These are phyloP conservation scores for Penicillium occitanis DNA, from an alignment of 2,329 filamentous ascomycete genomes.

Conservation along the genomic window DNA sequence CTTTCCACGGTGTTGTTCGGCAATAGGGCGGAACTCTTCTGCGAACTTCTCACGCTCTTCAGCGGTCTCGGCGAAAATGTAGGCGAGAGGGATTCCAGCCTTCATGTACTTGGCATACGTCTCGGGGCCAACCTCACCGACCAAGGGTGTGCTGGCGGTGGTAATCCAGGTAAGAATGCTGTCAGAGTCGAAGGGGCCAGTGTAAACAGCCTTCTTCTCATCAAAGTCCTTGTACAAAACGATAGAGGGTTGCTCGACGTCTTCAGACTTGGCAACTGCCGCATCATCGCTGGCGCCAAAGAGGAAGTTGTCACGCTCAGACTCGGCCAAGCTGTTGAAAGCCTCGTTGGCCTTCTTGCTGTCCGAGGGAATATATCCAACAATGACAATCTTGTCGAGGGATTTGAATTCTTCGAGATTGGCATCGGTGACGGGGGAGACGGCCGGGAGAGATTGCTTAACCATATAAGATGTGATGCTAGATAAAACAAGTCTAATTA, in stretches of 20 bases:
- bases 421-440: slow-evolving; percentile 77
- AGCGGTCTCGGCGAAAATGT: slow-evolving; percentile 90
- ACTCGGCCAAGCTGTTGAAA: slow-evolving; percentile 70
- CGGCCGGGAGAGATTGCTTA: slow-evolving; percentile 93
- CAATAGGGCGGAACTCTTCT: slow-evolving; percentile 77
- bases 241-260: slow-evolving; percentile 79
- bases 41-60: slow-evolving; percentile 84
- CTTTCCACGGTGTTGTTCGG: slow-evolving; percentile 86
- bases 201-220: slow-evolving; percentile 86
- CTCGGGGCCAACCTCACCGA: slow-evolving; percentile 95
- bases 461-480: slow-evolving; percentile 85
- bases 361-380: slow-evolving; percentile 79
- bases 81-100: slow-evolving; percentile 87
- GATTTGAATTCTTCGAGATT: slow-evolving; percentile 95
- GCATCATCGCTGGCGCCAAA: slow-evolving; percentile 87
- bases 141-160: slow-evolving; percentile 79
- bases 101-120: slow-evolving; percentile 94
- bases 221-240: slow-evolving; percentile 98
- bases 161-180: slow-evolving; percentile 81
- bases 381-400: slow-evolving; percentile 91
- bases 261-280: slow-evolving; percentile 82
- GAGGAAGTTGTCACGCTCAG: slow-evolving; percentile 84
- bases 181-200: slow-evolving; percentile 76
- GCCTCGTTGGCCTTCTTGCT: slow-evolving; percentile 85
- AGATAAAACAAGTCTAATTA: neutral